Evolutionary conservation across 1,284 basidiomycete genomes (phyloP), one percentile per base, ranked within the genome.

Genomic region (Cryptococcus amylolentus): DNA sequence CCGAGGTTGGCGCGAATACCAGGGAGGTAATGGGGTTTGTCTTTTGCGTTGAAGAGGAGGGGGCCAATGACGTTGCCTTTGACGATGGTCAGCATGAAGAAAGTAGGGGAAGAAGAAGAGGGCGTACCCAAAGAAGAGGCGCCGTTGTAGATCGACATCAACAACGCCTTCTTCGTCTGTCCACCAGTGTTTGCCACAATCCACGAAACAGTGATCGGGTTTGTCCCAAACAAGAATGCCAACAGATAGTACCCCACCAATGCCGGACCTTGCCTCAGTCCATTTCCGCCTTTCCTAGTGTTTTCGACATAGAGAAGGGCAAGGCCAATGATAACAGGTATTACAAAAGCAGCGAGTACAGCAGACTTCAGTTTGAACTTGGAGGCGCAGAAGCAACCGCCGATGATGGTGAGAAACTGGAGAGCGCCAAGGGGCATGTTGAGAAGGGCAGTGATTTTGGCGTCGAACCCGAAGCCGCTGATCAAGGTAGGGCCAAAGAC

Each of bases 231-330:
- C 9, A 78, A 61, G 67, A 77, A 76, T 0, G 73, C 68, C 18
- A 77, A 52, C 42, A 78, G 65, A 69, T 79, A 79, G 70, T 78
- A 80, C 0, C 74, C 75, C 35, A 67, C 61, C 7, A 80, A 69
- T 5, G 53, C 53, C 10, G 55, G 52, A 3, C 43, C 50, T 20
- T 51, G 49, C 31, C 48, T 39, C 14, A 65, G 55, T 10, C 58
- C 60, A n/a, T 69, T 60, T 0, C 54, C 51, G 13, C 52, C 54
- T 10, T 55, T 55, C 2, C 26, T 4, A 13, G 31, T 18, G 31
- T 50, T 50, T 20, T 40, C 49, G 23, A 55, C 54, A 55, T 64
- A 66, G 5, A 69, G 55, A 3, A 60, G 28, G 35, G 60, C 71
- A 4, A 65, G 60, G 23, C 77, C 78, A 23, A 69, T 59, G 48